These are phyloP conservation scores for Eugenia klotzschiana DNA, from an alignment of 441 rosid genomes.

Conservation along the genomic window DNA sequence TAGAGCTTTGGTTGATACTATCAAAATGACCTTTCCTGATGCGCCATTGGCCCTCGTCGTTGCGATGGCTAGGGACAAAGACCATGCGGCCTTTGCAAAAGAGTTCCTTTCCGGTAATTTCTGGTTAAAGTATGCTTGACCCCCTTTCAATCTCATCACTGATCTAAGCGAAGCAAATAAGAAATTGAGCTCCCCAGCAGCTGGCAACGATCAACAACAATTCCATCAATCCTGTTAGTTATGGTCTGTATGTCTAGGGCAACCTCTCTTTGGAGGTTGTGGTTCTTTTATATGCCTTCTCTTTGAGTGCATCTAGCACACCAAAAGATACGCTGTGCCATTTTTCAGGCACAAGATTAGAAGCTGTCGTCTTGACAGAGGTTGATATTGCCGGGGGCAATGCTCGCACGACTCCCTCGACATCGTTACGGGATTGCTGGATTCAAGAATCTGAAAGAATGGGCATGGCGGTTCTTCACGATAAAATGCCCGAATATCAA, in stretches of 20 bases:
- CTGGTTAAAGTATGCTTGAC: neutral
- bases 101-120: conserved; percentile 53
- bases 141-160: neutral
- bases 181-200: neutral
- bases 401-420: conserved; percentile 41
- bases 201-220: neutral
- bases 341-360: conserved; percentile 33
- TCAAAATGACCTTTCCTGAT: conserved; percentile 37
- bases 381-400: conserved; percentile 58
- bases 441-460: conserved; percentile 43
- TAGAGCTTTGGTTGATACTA: conserved; percentile 47
- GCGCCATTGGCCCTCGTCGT: conserved; percentile 43
- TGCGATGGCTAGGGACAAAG: conserved; percentile 87
- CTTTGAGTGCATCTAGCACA: neutral
- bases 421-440: conserved; percentile 51
- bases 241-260: neutral
- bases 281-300: neutral
- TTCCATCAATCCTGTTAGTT: neutral
- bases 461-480: conserved; percentile 17
- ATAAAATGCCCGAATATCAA: conserved; percentile 12
- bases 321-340: neutral
- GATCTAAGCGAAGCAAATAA: neutral
- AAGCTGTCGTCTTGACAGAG: conserved; percentile 58
- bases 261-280: neutral
- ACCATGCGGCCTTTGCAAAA: conserved; percentile 67